Conservation (phyloP, 257 asterid genomes). For the Henckelia pumila region DNA sequence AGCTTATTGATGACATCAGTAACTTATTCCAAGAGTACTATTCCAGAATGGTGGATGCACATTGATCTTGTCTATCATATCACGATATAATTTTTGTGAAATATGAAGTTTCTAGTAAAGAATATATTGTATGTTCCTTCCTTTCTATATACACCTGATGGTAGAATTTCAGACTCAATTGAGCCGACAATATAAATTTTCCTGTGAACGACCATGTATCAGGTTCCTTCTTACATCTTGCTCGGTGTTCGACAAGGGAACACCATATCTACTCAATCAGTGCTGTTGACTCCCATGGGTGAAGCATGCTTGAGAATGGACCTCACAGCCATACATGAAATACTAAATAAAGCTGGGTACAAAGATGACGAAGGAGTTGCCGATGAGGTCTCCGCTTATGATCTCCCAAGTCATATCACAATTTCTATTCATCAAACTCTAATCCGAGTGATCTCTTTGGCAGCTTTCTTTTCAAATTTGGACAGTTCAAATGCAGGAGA, state of each 20-base stretch:
- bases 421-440: not conserved
- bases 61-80: not conserved
- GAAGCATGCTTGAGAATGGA: constrained; percentile 97
- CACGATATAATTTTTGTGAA: not conserved
- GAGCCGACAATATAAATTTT: not conserved
- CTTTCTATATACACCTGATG: not conserved
- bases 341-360: constrained; percentile 74
- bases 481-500: constrained; percentile 95
- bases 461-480: constrained; percentile 98
- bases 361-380: constrained; percentile 92
- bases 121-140: not conserved
- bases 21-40: too few species aligned
- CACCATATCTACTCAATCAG: constrained; percentile 27
- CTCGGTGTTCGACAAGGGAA: constrained; percentile 71
- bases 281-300: constrained; percentile 71
- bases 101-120: not conserved
- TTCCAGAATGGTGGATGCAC: not conserved
- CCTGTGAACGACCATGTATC: constrained; percentile 12
- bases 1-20: not conserved
- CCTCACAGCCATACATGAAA: constrained; percentile 80
- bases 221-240: constrained; percentile 84
- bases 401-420: not conserved
- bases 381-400: constrained; percentile 55
- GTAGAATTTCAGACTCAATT: not conserved
- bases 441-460: not conserved